Evolutionary conservation across 2,329 filamentous ascomycete species (phyloP).

Genomic region (Pseudogymnoascus sp.): DNA sequence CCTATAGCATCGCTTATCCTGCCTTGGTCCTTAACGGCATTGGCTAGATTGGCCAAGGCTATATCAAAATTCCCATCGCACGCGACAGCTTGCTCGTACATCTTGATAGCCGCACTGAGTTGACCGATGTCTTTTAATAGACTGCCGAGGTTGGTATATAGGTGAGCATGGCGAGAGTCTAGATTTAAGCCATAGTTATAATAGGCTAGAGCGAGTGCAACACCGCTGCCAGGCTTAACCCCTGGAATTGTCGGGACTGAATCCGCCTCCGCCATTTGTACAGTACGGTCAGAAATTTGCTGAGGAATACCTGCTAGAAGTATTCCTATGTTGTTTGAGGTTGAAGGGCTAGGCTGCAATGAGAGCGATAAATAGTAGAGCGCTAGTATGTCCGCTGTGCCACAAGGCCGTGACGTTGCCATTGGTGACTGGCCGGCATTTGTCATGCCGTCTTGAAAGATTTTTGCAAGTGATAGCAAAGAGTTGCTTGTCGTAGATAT

Average conservation of each 20-base stretch:
- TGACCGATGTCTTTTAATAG: constrained; percentile 94
- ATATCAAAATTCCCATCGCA: constrained; percentile 97
- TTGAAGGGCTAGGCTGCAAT: constrained; percentile 90
- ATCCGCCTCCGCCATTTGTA: constrained; percentile 24
- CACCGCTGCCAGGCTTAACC: constrained; percentile 74
- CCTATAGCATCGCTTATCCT: constrained; percentile 83
- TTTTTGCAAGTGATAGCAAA: constrained; percentile 87
- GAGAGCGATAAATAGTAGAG: constrained; percentile 94
- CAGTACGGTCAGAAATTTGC: constrained; percentile 31
- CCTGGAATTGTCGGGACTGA: constrained; percentile 55
- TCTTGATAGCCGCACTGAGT: constrained; percentile 79
- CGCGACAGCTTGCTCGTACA: constrained; percentile 91
- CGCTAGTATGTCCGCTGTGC: constrained; percentile 84
- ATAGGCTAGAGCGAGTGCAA: constrained; percentile 81
- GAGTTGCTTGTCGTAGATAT: constrained; percentile 94
- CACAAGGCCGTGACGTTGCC: constrained; percentile 54
- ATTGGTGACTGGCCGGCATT: constrained; percentile 47
- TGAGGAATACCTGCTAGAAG: constrained; percentile 92
- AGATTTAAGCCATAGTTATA: constrained; percentile 90
- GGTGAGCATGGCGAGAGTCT: constrained; percentile 82
- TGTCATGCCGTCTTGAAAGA: constrained; percentile 93
- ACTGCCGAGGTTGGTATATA: constrained; percentile 94
- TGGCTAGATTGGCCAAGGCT: constrained; percentile 89
- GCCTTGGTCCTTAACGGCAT: constrained; percentile 95
- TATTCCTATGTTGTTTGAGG: constrained; percentile 96